phyloP scores from a whole-genome alignment of 2,329 filamentous ascomycete species.

The Elsinoe ampelina region DNA sequence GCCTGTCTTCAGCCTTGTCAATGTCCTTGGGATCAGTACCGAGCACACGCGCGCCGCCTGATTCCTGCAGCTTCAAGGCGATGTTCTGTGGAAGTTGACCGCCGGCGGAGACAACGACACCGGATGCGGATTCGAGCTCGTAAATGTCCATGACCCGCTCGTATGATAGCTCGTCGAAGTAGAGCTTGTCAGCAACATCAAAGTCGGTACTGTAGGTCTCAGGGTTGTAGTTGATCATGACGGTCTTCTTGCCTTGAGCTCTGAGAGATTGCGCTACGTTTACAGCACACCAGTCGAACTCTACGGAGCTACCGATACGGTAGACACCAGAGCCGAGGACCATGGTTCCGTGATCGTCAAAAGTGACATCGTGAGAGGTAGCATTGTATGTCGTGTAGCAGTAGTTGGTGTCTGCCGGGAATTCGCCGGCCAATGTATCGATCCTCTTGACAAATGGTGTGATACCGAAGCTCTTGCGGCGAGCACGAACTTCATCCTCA shows the following conservation, averaged over 20 bases:
- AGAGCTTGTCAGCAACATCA: slow-evolving; percentile 81
- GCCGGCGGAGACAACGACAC: slow-evolving; percentile 90
- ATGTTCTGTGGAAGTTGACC: slow-evolving; percentile 97
- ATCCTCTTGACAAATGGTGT: slow-evolving; percentile 97
- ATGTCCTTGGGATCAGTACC: slow-evolving; percentile 91
- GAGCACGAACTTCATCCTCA: slow-evolving; percentile 81
- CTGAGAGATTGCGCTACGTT: slow-evolving; percentile 76
- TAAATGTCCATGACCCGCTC: slow-evolving; percentile 99
- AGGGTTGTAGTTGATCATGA: slow-evolving; percentile 92
- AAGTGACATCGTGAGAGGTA: slow-evolving; percentile 82
- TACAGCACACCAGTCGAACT: slow-evolving; percentile 98
- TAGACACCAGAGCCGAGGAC: slow-evolving; percentile 94
- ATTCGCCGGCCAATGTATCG: slow-evolving; percentile 92
- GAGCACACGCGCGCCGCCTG: slow-evolving; percentile 78
- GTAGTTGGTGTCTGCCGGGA: slow-evolving; percentile 91
- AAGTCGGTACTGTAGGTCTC: slow-evolving; percentile 79
- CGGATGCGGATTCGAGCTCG: slow-evolving; percentile 74
- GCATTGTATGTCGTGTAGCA: slow-evolving; percentile 98
- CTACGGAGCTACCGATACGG: slow-evolving; percentile 92
- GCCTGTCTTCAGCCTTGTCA: slow-evolving; percentile 93
- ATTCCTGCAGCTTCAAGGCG: slow-evolving; percentile 84
- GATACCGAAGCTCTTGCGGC: slow-evolving; percentile 77
- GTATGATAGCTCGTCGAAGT: slow-evolving; percentile 95
- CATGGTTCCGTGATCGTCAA: slow-evolving; percentile 83
- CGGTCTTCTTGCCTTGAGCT: slow-evolving; percentile 87